Evolutionary conservation across 345 rosid species (phyloP), one percentile per base, ranked within the genome.

Genomic region (Anacardium occidentale): DNA sequence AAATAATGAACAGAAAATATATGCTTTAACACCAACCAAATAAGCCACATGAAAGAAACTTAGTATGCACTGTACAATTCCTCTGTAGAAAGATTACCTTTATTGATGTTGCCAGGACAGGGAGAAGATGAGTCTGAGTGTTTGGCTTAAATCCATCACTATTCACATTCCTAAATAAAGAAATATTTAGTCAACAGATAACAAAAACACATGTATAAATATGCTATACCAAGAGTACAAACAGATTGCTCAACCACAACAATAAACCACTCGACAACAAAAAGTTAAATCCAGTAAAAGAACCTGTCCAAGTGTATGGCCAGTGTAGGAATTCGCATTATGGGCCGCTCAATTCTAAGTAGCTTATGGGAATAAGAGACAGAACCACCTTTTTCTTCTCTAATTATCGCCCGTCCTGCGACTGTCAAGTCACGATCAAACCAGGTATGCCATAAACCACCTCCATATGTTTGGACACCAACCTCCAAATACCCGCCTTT

Each of bases 391-490:
- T 88, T 89, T 56, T 79, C 89, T 63, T 89, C 82, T 80, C 77
- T 90, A 10, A 90, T 29, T 29, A 95, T 85, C 57, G 91, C 94
- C 71, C 98, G 85, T 40, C 99, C 99, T 9, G 98, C 99, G 62
- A 91, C 81, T 1, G 97, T 85, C 94, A 96, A 83, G 86, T 96
- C 98, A 54, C 99, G 97, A 76, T 96, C 99, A 62, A 96, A 96
- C 99, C 99, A 96, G 0, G 98, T 96, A 76, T 96, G 84, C 98
- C 98, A 93, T 61, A 96, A 78, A 3, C 99, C 99, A 74, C 98
- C 89, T 76, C 99, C 98, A 62, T 96, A 96, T 14, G 87, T 80
- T 74, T 96, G 99, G 70, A 93, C 96, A 55, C 98, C 99, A 73
- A 89, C 93, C 84, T 88, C 96, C 84, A 95, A 80, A 82, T 26